Base-by-base conservation (phyloP, 1,139 yeast genomes). In the Blastobotrys niveus region DNA sequence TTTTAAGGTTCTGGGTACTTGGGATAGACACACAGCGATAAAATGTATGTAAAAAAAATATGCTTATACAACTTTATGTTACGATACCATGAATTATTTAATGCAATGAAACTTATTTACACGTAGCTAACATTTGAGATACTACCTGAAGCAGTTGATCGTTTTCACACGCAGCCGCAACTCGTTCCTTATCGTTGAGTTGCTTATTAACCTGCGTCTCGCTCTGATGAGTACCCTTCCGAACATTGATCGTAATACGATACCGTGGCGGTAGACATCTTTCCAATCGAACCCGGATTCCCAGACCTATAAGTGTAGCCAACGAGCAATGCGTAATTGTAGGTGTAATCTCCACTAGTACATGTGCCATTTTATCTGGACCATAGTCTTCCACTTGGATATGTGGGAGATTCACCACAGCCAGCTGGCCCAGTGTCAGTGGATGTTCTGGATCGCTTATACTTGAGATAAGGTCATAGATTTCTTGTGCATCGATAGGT, bases 391-490 rank as follows among this genome's bases (percentile, higher is more conserved):
- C 70, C 7, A 93, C 87, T 31, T 67, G 62, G 47, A 93, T 91
- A 61, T 93, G 96, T 2, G 74, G 73, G 41, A 93, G 70, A 58
- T 88, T 88, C 2, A 93, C 96, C 35, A 93, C 97, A 0, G 96
- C 93, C 15, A 93, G 72, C 63, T 93, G 98, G 0, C 96, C 98
- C 48, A 93, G 71, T 0, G 96, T 84, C 34, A 93, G 70, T 0
- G 99, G 99, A 62, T 93, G 99, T 59, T 93, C 99, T 2, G 99
- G 99, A 62, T 93, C 99, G 0, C 95, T 85, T 20, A 93, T 91
- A 22, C 86, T 75, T 2, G 96, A 79, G 4, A 91, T 86, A 45
- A 91, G 71, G 57, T 82, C 86, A 49, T 70, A 74, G 5, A 82
- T 74, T 57, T 82, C 89, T 55, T 82, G 87, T 5, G 88, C 66